phyloP scores from a whole-genome alignment of 176 grass and related monocot genomes.

The Carex scoparia region DNA sequence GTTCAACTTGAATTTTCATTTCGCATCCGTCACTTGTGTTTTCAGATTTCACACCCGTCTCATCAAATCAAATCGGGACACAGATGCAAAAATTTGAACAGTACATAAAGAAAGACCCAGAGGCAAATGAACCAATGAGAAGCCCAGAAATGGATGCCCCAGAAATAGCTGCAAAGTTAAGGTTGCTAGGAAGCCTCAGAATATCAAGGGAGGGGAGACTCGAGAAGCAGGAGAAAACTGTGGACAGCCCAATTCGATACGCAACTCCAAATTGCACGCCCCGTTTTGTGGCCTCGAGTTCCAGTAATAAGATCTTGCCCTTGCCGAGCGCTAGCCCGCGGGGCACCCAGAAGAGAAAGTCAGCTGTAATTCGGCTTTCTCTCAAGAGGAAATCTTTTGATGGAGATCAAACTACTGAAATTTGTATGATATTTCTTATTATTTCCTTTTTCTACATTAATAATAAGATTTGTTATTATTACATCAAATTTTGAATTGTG shows the following conservation, averaged over 20 bases:
- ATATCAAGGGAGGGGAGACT: conserved; percentile 29
- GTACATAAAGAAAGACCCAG: conserved; percentile 5
- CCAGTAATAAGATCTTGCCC: conserved; percentile 60
- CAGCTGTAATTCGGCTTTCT: conserved; percentile 75
- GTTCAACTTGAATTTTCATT: background rate
- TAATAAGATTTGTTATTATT: background rate
- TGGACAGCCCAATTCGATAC: conserved; percentile 57
- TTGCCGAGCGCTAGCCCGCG: conserved; percentile 46
- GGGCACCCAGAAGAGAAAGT: conserved; percentile 61
- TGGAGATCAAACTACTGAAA: conserved; percentile 87
- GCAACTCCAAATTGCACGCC: conserved; percentile 72
- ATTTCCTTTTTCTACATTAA: background rate
- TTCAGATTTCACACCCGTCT: conserved; percentile 47
- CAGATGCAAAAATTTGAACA: conserved; percentile 54
- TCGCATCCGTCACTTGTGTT: conserved; percentile 9
- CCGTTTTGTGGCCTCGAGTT: conserved; percentile 36
- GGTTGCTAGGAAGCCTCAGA: conserved; percentile 25
- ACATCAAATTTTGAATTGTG: background rate
- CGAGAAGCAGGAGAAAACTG: conserved; percentile 44
- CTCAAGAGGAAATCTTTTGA: conserved; percentile 90
- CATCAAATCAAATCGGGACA: conserved; percentile 32
- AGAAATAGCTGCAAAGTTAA: conserved; percentile 8
- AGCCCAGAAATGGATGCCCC: background rate
- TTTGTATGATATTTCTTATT: conserved; percentile 44
- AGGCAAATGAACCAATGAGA: background rate